Conservation (phyloP, 768 basidiomycete species). For the Rhizopogon vinicolor region DNA sequence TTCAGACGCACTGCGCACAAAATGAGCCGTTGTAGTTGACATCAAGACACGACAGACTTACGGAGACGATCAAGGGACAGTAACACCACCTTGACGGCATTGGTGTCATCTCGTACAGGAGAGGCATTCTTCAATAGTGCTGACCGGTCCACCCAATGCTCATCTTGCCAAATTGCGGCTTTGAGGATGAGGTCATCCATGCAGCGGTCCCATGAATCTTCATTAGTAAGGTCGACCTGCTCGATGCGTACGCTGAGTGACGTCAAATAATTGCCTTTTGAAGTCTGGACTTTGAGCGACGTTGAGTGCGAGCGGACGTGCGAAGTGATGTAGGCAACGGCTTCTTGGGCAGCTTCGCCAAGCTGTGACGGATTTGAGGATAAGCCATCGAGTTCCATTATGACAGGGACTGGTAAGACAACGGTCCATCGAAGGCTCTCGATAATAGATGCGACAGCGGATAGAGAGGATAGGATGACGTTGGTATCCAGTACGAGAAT, state of each 20-base stretch:
- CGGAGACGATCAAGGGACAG: conserved; percentile 90
- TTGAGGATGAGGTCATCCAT: conserved; percentile 97
- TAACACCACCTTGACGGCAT: conserved; percentile 78
- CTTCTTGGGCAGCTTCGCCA: conserved; percentile 67
- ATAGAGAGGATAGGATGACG: conserved; percentile 81
- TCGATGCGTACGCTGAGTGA: conserved; percentile 82
- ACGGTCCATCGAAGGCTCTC: conserved; percentile 84
- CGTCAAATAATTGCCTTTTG: conserved; percentile 88
- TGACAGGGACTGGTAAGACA: conserved; percentile 87
- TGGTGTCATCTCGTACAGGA: conserved; percentile 31
- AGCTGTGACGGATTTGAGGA: conserved; percentile 58
- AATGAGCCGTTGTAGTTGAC: conserved; percentile 12
- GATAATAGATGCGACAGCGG: conserved; percentile 67
- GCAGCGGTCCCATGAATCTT: conserved; percentile 53
- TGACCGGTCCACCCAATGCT: conserved; percentile 88
- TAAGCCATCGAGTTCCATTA: conserved; percentile 97
- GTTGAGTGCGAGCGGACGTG: conserved; percentile 69
- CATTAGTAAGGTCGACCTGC: conserved; percentile 64
- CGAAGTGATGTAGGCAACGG: conserved; percentile 70
- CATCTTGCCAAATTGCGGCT: conserved; percentile 89
- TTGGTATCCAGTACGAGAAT: conserved; percentile 93
- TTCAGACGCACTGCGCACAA: conserved; percentile 72
- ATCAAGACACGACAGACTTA: conserved; percentile 35
- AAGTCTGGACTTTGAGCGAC: conserved; percentile 92
- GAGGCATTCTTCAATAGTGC: conserved; percentile 49